A percentile compares a stretch with the other conserved stretches of the same genome.
phyloP scores from a whole-genome alignment of 2,329 filamentous ascomycete species.

The Geosmithia flava region DNA sequence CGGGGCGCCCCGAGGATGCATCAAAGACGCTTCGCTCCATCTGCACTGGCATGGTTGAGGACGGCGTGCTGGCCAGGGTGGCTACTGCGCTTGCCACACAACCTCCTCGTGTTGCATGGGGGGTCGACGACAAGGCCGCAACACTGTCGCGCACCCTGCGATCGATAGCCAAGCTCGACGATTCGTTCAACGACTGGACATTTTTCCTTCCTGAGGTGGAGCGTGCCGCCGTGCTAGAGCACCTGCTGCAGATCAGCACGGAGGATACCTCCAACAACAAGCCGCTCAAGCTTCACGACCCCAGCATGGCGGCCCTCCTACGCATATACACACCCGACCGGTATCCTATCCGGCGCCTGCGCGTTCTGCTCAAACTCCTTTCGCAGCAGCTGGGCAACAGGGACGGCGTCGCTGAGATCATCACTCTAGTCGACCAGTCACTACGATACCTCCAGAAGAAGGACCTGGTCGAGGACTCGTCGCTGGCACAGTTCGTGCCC shows the following conservation, averaged over 20 bases:
- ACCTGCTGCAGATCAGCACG: constrained; percentile 40
- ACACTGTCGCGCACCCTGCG: constrained; percentile 46
- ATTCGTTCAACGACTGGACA: constrained; percentile 43
- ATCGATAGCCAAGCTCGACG: constrained; percentile 46
- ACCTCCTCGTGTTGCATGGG: constrained; percentile 42
- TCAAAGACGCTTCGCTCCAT: constrained; percentile 46
- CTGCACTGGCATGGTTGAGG: constrained; percentile 47
- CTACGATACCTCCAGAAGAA: constrained; percentile 20
- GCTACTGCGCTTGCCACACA: constrained; percentile 32
- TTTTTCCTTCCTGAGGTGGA: constrained; percentile 36
- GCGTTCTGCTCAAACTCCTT: constrained; percentile 36
- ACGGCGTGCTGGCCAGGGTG: constrained; percentile 43
- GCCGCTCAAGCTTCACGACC: constrained; percentile 27
- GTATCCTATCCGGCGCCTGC: constrained; percentile 39
- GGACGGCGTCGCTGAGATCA: constrained; percentile 24
- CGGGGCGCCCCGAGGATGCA: constrained; percentile 42
- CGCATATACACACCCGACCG: constrained; percentile 34
- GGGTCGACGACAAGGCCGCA: constrained; percentile 32
- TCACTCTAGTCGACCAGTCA: constrained; percentile 23
- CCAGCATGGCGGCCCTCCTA: constrained; percentile 32
- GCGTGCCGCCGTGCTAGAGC: constrained; percentile 46
- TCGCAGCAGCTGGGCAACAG: constrained; percentile 33
- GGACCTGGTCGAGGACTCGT: constrained; percentile 29
- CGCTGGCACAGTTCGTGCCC: constrained; percentile 29
- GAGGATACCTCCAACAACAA: constrained; percentile 18